These are phyloP conservation scores for Mucor plumbeus DNA, from an alignment of 371 early-diverging fungal species.

Conservation along the genomic window DNA sequence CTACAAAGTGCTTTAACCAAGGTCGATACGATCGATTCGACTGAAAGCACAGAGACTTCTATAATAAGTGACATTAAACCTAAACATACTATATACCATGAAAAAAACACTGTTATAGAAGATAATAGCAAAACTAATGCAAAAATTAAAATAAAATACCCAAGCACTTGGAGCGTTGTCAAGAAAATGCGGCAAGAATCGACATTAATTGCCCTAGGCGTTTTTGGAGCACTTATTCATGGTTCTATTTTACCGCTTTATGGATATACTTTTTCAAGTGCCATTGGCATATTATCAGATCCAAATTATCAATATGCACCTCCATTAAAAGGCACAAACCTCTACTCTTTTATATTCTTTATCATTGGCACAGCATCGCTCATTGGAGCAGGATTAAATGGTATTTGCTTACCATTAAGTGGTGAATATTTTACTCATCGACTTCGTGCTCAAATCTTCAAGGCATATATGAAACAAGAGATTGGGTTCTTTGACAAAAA, in stretches of 20 bases:
- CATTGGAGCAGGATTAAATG: conserved; percentile 32
- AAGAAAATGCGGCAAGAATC: conserved; percentile 39
- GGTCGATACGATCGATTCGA: not conserved
- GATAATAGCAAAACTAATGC: conserved; percentile 19
- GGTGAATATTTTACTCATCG: conserved; percentile 62
- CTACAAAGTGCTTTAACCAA: not conserved
- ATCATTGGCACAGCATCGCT: conserved; percentile 62
- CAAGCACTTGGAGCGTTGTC: conserved; percentile 36
- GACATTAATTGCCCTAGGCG: conserved; percentile 42
- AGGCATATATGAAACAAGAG: conserved; percentile 73
- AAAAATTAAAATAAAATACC: conserved; percentile 22
- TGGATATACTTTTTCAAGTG: conserved; percentile 46
- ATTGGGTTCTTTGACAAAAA: conserved; percentile 87
- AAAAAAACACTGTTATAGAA: conserved; percentile 19
- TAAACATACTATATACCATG: conserved; percentile 45
- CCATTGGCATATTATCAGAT: conserved; percentile 12
- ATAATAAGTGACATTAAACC: conserved; percentile 38
- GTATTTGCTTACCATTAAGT: conserved; percentile 42
- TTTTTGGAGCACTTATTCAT: conserved; percentile 51
- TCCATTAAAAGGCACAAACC: conserved; percentile 57
- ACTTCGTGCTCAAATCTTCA: conserved; percentile 59
- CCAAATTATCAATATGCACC: not conserved
- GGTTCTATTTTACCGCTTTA: conserved; percentile 62
- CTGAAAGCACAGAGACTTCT: not conserved
- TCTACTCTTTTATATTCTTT: conserved; percentile 80